phyloP scores from a whole-genome alignment of 345 rosid genomes.

The Arabidopsis thaliana region DNA sequence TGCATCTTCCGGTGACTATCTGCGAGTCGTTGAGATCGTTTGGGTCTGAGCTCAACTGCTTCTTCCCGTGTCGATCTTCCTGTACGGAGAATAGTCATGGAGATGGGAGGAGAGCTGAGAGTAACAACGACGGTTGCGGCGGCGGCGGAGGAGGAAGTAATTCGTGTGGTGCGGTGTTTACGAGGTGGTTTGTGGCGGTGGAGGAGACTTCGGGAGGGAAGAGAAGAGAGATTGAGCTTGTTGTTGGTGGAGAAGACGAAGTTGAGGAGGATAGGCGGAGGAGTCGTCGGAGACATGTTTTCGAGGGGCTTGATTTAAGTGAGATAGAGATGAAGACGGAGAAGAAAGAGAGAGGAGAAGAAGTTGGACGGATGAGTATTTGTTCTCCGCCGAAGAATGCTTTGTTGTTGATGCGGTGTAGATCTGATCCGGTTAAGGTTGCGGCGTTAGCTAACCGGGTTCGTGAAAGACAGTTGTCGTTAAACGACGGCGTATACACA shows the following conservation, averaged over 20 bases:
- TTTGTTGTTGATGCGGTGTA: slow-evolving; percentile 83
- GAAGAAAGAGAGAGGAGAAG: slow-evolving; percentile 56
- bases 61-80: slow-evolving; percentile 81
- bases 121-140: slow-evolving; percentile 33
- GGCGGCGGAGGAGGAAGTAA: slow-evolving; percentile 47
- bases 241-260: slow-evolving; percentile 63
- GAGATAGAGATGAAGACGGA: slow-evolving; percentile 50
- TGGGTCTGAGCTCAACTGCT: slow-evolving; percentile 87
- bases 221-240: slow-evolving; percentile 78
- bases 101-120: slow-evolving; percentile 43
- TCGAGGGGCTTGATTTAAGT: slow-evolving; percentile 64
- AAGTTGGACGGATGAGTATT: slow-evolving; percentile 57
- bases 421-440: slow-evolving; percentile 96
- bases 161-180: slow-evolving; percentile 78
- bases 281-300: slow-evolving; percentile 73
- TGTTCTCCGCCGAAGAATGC: slow-evolving; percentile 92
- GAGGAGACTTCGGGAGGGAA: slow-evolving; percentile 63
- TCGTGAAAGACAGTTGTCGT: slow-evolving; percentile 60
- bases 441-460: slow-evolving; percentile 82
- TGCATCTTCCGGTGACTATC: slow-evolving; percentile 77
- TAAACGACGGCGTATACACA: slow-evolving; percentile 28
- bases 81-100: slow-evolving; percentile 51
- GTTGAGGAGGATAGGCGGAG: slow-evolving; percentile 54
- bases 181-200: slow-evolving; percentile 82
- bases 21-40: slow-evolving; percentile 84